Evolutionary conservation across 1,139 yeast genomes (phyloP).

Genomic region (Groenewaldozyma auringiensis): DNA sequence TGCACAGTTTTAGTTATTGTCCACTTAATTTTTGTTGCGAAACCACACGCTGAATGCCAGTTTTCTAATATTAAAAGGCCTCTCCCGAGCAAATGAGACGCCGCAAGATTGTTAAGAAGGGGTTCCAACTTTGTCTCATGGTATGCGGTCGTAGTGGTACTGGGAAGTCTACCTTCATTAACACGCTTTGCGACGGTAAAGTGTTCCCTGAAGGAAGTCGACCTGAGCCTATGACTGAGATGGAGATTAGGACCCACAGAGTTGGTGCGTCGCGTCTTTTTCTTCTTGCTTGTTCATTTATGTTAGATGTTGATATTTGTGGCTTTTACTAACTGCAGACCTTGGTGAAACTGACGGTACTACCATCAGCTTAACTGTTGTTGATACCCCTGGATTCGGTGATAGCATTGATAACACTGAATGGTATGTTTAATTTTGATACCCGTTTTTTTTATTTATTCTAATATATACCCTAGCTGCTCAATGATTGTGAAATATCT

Average conservation of each 20-base stretch:
- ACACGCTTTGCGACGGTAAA: conserved; percentile 72
- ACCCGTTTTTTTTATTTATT: not conserved
- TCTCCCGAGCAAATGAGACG: conserved; percentile 39
- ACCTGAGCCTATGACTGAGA: conserved; percentile 15
- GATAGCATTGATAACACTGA: conserved; percentile 60
- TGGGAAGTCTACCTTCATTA: conserved; percentile 78
- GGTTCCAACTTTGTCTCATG: conserved; percentile 73
- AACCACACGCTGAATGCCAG: not conserved
- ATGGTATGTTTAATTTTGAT: conserved; percentile 19
- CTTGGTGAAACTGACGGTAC: conserved; percentile 50
- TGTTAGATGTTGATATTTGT: not conserved
- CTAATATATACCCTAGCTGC: conserved; percentile 30
- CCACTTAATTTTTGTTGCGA: too few relatives aligned
- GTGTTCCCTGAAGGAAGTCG: conserved; percentile 12
- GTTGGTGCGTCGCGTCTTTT: conserved; percentile 8
- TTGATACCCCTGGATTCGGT: conserved; percentile 80
- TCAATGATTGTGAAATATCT: conserved; percentile 65
- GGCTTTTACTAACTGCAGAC: conserved; percentile 9
- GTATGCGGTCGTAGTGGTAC: conserved; percentile 70
- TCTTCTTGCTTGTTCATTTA: not conserved
- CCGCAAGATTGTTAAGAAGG: conserved; percentile 74
- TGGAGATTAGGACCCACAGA: conserved; percentile 19
- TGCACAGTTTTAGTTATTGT: not conserved
- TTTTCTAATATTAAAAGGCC: conserved; percentile 4
- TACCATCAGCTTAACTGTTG: conserved; percentile 46